phyloP scores from a whole-genome alignment of 805 yeast species.

The Saturnispora zaruensis region DNA sequence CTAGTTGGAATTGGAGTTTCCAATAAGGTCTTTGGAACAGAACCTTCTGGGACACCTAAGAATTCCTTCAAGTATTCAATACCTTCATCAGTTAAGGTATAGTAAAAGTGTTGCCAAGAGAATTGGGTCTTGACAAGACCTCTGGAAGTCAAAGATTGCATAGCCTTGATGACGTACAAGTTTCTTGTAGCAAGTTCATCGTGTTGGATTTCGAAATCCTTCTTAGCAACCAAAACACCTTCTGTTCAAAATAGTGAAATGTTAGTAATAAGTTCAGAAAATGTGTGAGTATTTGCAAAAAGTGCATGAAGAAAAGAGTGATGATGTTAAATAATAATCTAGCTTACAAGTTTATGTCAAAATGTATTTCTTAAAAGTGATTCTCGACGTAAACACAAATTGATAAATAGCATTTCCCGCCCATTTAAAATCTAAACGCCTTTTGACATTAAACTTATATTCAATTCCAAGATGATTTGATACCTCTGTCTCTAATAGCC shows the following conservation, averaged over 20 bases:
- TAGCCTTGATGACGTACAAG: constrained; percentile 97
- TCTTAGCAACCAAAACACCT: constrained; percentile 99
- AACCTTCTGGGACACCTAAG: constrained; percentile 97
- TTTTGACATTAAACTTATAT: no score
- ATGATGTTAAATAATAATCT: neutral
- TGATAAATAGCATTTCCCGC: no score
- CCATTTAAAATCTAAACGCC: no score
- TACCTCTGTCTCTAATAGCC: neutral
- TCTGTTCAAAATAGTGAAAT: constrained; percentile 41
- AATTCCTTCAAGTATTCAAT: constrained; percentile 96
- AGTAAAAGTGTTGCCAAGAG: constrained; percentile 99
- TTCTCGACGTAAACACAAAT: no score
- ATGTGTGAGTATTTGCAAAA: neutral
- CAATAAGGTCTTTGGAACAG: constrained; percentile 97
- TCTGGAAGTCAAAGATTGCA: constrained; percentile 97
- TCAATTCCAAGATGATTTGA: neutral
- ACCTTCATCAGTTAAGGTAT: constrained; percentile 99
- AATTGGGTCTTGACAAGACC: constrained; percentile 99
- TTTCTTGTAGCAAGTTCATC: constrained; percentile 97
- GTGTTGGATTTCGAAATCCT: constrained; percentile 97
- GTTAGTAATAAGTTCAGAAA: constrained; percentile 15
- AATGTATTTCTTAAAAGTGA: no score
- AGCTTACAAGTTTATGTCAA: no score
- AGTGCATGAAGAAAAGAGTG: neutral
- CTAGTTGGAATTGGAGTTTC: constrained; percentile 86